Evolutionary conservation across 306 rosid genomes (phyloP), one percentile per base, ranked within the genome.

Genomic region (Rosa lucieae): DNA sequence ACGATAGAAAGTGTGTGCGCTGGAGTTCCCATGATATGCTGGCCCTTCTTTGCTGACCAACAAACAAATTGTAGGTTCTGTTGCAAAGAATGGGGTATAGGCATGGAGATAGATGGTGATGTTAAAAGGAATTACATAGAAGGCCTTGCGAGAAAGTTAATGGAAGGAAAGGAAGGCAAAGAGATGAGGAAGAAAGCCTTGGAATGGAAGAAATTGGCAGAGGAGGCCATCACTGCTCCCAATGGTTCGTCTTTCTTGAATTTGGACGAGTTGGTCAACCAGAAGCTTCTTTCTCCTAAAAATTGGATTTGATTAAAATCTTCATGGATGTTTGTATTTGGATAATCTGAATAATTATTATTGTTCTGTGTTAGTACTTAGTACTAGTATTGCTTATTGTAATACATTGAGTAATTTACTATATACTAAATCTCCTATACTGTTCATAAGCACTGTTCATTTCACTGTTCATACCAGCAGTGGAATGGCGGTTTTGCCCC

Each of bases 21-120:
- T 0, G 97, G 97, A 11, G 90, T 93, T 18, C 91, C 93, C 3
- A 82, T 93, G 90, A 58, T 90, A 1, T 89, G 90, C n/a, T 93
- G 97, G 97, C 97, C 97, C 0, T 88, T 93, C 69, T 91, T 88
- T 5, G 93, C 91, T 0, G 98, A 93, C 32, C 98, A 93, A 23
- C 98, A 88, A 40, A 89, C 91, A 0, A 93, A 93, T 78, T 93
- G 93, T n/a, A 5, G 88, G 15, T 93, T 70, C 49, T 11, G 74
- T 23, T 83, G 90, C 11, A 78, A 42, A 23, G 92, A 93, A 1
- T 93, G 93, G 98, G 92, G 84, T 5, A 39, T 91, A 4, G 98
- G 95, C 29, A 62, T 89, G 84, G 95, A 91, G 84, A 89, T 93
- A 10, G 93, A 87, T 14, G 77, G 65, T 14, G 82, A 83, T 56